A percentile compares a stretch with the other conserved stretches of the same genome.
These are phyloP conservation scores for Artemisia tridentata DNA, from an alignment of 129 eudicot species.

Conservation along the genomic window DNA sequence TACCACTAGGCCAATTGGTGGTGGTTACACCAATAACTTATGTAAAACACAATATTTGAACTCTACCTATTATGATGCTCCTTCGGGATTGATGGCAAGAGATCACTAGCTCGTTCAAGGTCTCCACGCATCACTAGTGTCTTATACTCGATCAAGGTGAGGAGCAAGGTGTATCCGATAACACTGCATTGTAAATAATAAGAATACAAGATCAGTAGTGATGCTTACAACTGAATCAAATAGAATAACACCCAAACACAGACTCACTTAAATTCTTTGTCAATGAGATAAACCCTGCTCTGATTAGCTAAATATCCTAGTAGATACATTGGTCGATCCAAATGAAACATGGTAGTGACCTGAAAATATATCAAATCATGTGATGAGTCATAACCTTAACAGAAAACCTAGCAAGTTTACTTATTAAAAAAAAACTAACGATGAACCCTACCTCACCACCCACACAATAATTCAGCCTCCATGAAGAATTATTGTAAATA, in stretches of 20 bases:
- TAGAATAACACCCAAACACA: background rate
- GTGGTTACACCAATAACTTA: background rate
- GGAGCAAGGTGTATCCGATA: slow-evolving; percentile 86
- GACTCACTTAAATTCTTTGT: slow-evolving; percentile 97
- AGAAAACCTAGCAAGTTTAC: too few species aligned
- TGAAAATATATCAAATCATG: slow-evolving; percentile 29
- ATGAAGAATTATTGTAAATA: slow-evolving; percentile 87
- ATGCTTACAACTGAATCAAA: slow-evolving; percentile 17
- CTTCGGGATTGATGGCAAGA: slow-evolving; percentile 82
- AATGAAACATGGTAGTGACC: slow-evolving; percentile 99
- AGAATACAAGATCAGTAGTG: slow-evolving; percentile 8
- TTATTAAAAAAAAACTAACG: background rate
- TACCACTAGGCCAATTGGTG: too few species aligned
- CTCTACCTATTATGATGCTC: slow-evolving; percentile 83
- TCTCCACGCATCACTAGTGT: slow-evolving; percentile 99
- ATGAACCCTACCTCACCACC: slow-evolving; percentile 87
- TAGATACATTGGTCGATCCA: slow-evolving; percentile 98
- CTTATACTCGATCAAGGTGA: slow-evolving; percentile 95
- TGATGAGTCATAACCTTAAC: background rate
- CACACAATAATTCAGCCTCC: slow-evolving; percentile 98
- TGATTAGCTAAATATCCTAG: slow-evolving; percentile 95
- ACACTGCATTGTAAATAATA: slow-evolving; percentile 52
- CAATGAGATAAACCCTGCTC: slow-evolving; percentile 90
- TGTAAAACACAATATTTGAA: background rate
- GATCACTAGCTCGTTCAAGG: slow-evolving; percentile 76